Evolutionary conservation across 1,139 yeast species (phyloP).

Genomic region (Suhomyces kunorum): DNA sequence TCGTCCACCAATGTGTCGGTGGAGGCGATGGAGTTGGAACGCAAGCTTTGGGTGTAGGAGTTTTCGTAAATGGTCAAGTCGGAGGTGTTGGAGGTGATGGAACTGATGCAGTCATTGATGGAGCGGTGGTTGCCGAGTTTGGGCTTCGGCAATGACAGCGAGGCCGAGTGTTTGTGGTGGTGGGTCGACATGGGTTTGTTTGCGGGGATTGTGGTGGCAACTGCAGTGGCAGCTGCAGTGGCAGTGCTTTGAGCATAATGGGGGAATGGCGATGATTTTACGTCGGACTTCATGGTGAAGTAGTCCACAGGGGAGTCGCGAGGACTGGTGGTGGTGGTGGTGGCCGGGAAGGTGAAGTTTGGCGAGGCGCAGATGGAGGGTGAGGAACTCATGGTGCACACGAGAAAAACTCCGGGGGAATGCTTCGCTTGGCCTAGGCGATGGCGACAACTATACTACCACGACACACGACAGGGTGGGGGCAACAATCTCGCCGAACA

Average conservation of each 20-base stretch:
- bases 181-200: slow-evolving; percentile 4
- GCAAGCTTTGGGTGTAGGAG: slow-evolving; percentile 12
- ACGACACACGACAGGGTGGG: no score
- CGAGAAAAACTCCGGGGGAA: neutral
- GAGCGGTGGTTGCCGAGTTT: slow-evolving; percentile 10
- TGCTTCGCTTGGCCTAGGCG: slow-evolving; percentile 4
- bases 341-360: slow-evolving; percentile 18
- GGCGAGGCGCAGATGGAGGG: slow-evolving; percentile 21
- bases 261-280: slow-evolving; percentile 6
- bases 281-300: slow-evolving; percentile 18
- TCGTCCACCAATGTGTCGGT: slow-evolving; percentile 17
- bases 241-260: no score
- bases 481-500: slow-evolving; percentile 1
- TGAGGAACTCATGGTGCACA: slow-evolving; percentile 16
- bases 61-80: slow-evolving; percentile 18
- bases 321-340: slow-evolving; percentile 13
- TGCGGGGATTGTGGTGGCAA: slow-evolving; percentile 1
- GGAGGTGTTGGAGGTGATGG: slow-evolving; percentile 23
- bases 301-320: slow-evolving; percentile 20
- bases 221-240: no score
- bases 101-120: slow-evolving; percentile 19
- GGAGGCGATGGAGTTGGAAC: slow-evolving; percentile 13
- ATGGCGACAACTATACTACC: neutral
- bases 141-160: neutral
- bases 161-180: slow-evolving; percentile 6